Base-by-base conservation (phyloP, 2,329 filamentous ascomycete genomes). In the Neonectria punicea region DNA sequence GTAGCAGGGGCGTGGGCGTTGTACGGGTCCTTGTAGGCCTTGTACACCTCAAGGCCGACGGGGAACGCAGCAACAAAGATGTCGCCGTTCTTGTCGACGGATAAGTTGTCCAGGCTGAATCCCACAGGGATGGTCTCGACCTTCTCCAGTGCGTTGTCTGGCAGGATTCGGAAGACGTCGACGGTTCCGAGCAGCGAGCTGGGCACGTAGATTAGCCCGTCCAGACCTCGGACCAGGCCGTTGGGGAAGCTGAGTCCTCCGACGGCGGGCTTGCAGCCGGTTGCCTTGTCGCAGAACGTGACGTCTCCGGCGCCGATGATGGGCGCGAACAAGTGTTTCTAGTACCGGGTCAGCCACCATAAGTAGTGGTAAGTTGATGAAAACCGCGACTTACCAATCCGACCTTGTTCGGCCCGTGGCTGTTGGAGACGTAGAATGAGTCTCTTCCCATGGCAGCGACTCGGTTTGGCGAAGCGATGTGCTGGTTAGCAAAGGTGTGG, bases 121-220 rank as follows among this genome's bases (percentile, higher is more conserved):
- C 65, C 65, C 0, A 59, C 30, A 0, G 58, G 50, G 0, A 74
- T 13, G 10, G 68, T 57, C 0, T 58, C 70, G 0, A 73, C 43
- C 13, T 70, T 68, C 8, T 71, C 41, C 0, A 74, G 49, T 0
- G 46, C 41, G 4, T 64, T 63, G 13, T 65, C 61, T 0, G 62
- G 28, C 0, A 67, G 54, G 9, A 57, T 20, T 5, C 61, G 60
- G 58, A 60, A 73, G 10, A 73, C 54, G 28, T 18, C 30, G 4
- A 79, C 47, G 4, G 34, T 68, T 0, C 75, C 75, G 0, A 61
- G 46, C 2, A 74, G 51, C 0, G 74, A 70, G 60, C 70, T 72
- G 0, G 78, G 78, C 1, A 80, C 70, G 49, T 79, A 80, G 10
- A 80, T 39, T 0, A 73, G 67, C 5, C 72, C 74, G 14, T 76